Evolutionary conservation across 495 filamentous ascomycete species (phyloP).

Genomic region (Extremus antarcticus): DNA sequence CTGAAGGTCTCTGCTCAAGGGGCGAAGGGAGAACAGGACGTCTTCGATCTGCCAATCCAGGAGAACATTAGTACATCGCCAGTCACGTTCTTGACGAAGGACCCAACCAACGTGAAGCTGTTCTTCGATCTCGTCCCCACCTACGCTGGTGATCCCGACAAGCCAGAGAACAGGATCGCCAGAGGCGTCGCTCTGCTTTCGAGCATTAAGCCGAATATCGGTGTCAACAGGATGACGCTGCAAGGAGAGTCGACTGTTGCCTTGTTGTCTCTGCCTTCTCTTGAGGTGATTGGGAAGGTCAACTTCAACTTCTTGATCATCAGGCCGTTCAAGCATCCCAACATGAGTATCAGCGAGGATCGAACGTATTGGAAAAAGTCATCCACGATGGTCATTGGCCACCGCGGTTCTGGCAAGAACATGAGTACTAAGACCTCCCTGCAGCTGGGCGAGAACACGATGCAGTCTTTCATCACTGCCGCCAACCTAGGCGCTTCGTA

Average conservation of each 20-base stretch:
- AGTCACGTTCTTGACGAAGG: conserved; percentile 70
- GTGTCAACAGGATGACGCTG: conserved; percentile 69
- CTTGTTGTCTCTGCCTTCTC: conserved; percentile 65
- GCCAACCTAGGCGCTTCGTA: conserved; percentile 87
- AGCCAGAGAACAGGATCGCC: conserved; percentile 54
- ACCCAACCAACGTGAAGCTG: conserved; percentile 72
- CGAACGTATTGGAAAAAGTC: conserved; percentile 92
- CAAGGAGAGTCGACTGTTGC: conserved; percentile 91
- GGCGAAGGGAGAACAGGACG: conserved; percentile 72
- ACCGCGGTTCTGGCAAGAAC: conserved; percentile 91
- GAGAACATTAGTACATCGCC: conserved; percentile 90
- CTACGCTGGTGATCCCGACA: conserved; percentile 78
- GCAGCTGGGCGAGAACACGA: conserved; percentile 91
- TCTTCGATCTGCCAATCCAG: conserved; percentile 85
- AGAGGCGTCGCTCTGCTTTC: conserved; percentile 83
- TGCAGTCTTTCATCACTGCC: conserved; percentile 89
- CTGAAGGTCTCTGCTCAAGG: conserved; percentile 83
- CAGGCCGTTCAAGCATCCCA: conserved; percentile 86
- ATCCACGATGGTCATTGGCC: conserved; percentile 84
- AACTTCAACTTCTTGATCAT: conserved; percentile 96
- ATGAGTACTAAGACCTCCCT: conserved; percentile 62
- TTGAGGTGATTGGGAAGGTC: conserved; percentile 86
- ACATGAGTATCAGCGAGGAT: conserved; percentile 77
- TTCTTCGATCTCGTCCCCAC: conserved; percentile 96
- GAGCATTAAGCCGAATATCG: conserved; percentile 69